A percentile compares a stretch with the other conserved stretches of the same genome.
These are phyloP conservation scores for Aspergillus diversus DNA, from an alignment of 495 filamentous ascomycete genomes.

Conservation along the genomic window DNA sequence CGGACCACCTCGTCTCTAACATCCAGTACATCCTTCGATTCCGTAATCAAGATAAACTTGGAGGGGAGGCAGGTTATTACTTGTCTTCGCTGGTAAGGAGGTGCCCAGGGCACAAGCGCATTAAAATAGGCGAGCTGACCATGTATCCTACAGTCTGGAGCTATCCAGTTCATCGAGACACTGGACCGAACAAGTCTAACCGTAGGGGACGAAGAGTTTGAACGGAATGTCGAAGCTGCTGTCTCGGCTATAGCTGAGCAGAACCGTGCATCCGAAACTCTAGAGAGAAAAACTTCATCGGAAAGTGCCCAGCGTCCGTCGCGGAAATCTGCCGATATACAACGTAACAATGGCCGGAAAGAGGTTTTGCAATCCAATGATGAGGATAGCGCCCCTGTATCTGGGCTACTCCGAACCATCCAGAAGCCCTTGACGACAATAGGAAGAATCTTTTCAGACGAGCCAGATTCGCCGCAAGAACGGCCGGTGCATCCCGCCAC, in stretches of 20 bases:
- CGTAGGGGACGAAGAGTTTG: constrained; percentile 93
- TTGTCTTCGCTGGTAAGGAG: constrained; percentile 83
- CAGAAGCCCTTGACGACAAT: constrained; percentile 91
- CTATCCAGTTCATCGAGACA: constrained; percentile 94
- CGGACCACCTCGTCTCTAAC: constrained; percentile 93
- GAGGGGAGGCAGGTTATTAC: constrained; percentile 97
- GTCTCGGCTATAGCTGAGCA: constrained; percentile 96
- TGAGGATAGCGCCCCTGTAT: constrained; percentile 78
- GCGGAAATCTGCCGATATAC: constrained; percentile 59
- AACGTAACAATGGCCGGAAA: constrained; percentile 51
- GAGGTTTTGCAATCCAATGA: constrained; percentile 49
- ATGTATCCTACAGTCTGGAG: constrained; percentile 69
- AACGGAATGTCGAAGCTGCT: constrained; percentile 90
- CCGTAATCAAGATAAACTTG: constrained; percentile 94
- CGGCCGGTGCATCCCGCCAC: constrained; percentile 49
- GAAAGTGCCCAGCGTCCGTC: constrained; percentile 43
- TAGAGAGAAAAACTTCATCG: constrained; percentile 60
- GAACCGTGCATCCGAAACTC: constrained; percentile 59
- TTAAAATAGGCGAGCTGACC: constrained; percentile 1
- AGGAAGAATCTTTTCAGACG: constrained; percentile 96
- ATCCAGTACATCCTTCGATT: constrained; percentile 98
- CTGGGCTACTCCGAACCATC: constrained; percentile 86
- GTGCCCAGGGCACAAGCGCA: not conserved
- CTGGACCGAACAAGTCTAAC: constrained; percentile 93
- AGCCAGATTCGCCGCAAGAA: constrained; percentile 52